Evolutionary conservation across 176 grass and related monocot genomes (phyloP).

Genomic region (Urochloa ruziziensis): DNA sequence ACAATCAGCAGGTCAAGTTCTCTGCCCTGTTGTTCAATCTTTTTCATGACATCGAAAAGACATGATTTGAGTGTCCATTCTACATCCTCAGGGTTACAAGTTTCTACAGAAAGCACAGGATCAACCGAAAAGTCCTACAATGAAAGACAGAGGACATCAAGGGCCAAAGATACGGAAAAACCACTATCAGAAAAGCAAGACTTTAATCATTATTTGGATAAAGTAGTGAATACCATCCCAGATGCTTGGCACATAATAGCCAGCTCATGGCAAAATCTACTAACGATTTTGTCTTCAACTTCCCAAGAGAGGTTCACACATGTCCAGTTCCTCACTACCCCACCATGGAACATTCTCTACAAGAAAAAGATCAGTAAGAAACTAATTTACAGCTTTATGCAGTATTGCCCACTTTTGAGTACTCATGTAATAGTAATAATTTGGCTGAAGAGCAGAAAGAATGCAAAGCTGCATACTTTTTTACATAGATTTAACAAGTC

Average conservation of each 20-base stretch:
- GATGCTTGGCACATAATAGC: conserved; percentile 64
- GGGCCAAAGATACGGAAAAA: not conserved
- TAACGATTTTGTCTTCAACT: conserved; percentile 55
- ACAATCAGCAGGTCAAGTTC: conserved; percentile 81
- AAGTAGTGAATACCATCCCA: conserved; percentile 53
- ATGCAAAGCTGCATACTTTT: not conserved
- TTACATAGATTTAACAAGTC: not conserved
- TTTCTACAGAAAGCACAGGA: conserved; percentile 52
- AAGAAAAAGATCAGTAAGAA: conserved; percentile 13
- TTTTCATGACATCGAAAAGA: conserved; percentile 56
- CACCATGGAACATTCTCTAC: conserved; percentile 67
- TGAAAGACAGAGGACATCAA: not conserved
- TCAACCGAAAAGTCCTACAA: conserved; percentile 57
- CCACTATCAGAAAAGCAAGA: not conserved
- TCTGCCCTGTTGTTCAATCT: conserved; percentile 41
- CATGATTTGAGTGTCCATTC: conserved; percentile 57
- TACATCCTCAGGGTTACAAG: conserved; percentile 51
- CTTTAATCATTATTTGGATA: not conserved
- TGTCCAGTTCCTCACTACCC: conserved; percentile 53
- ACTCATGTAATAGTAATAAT: not conserved
- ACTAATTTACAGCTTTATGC: not conserved
- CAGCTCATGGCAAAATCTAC: conserved; percentile 57
- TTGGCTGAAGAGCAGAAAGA: not conserved
- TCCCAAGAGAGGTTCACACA: conserved; percentile 61
- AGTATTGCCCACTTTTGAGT: too few relatives aligned